phyloP scores from a whole-genome alignment of 129 eudicot genomes.

The Logfia minima region DNA sequence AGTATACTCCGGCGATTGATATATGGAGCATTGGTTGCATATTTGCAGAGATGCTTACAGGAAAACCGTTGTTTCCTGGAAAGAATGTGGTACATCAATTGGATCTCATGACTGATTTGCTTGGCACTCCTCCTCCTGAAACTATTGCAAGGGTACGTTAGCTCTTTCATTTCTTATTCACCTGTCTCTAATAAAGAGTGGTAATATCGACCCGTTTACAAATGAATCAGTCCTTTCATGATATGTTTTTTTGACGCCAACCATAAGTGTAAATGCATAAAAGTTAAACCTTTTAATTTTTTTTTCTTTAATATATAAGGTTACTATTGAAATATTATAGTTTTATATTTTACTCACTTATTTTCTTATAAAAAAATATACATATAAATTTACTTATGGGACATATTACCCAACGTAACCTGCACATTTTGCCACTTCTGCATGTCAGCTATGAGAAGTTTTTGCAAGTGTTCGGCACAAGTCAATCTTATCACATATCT shows the following conservation, averaged over 20 bases:
- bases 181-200: neutral
- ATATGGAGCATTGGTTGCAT: constrained; percentile 99
- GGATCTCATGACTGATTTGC: constrained; percentile 87
- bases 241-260: neutral
- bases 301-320: neutral
- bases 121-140: constrained; percentile 88
- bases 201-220: neutral
- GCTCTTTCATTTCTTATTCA: constrained; percentile 16
- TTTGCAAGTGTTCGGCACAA: neutral
- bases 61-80: constrained; percentile 92
- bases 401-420: too few relatives aligned
- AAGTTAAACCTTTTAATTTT: neutral
- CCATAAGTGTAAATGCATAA: neutral
- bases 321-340: neutral
- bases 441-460: neutral
- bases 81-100: constrained; percentile 88
- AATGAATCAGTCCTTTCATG: neutral
- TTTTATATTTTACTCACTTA: neutral
- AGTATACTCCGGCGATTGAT: constrained; percentile 97
- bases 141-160: constrained; percentile 63
- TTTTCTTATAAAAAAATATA: too few relatives aligned
- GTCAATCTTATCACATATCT: neutral
- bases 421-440: neutral
- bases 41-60: constrained; percentile 95
- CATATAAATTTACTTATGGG: too few relatives aligned